phyloP scores from a whole-genome alignment of 371 early-diverging fungal species.

The Syncephalastrum contaminatum region DNA sequence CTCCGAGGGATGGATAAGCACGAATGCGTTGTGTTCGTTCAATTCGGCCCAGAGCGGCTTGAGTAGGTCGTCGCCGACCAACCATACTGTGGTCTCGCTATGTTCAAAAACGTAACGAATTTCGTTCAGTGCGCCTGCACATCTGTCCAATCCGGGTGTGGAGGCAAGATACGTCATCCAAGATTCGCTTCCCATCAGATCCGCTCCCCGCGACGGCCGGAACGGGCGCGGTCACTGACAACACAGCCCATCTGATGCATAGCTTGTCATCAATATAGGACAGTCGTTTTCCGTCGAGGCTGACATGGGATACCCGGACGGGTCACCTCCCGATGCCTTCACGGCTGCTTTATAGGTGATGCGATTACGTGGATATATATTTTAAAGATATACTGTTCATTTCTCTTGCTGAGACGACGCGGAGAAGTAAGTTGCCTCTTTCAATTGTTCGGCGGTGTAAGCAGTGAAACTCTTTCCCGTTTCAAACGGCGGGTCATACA shows the following conservation, averaged over 20 bases:
- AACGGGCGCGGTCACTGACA: conserved; percentile 11
- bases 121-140: conserved; percentile 9
- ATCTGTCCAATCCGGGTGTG: conserved; percentile 9
- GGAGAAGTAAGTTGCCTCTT: no score
- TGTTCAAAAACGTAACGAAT: conserved; percentile 6
- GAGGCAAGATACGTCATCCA: neutral
- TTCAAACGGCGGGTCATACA: no score
- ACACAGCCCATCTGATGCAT: neutral
- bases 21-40: conserved; percentile 10
- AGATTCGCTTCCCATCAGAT: neutral
- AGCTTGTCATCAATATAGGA: conserved; percentile 4
- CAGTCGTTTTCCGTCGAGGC: conserved; percentile 3
- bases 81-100: conserved; percentile 6
- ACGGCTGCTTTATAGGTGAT: conserved; percentile 3
- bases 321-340: conserved; percentile 11
- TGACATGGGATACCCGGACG: conserved; percentile 7
- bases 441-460: no score
- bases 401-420: no score
- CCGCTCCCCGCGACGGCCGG: conserved; percentile 1
- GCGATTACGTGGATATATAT: conserved; percentile 10
- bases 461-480: no score
- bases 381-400: neutral
- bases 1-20: conserved; percentile 11
- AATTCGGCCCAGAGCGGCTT: conserved; percentile 15
- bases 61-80: conserved; percentile 9